Base-by-base conservation (phyloP, 2,329 filamentous ascomycete species). In the Cordyceps fumosorosea region DNA sequence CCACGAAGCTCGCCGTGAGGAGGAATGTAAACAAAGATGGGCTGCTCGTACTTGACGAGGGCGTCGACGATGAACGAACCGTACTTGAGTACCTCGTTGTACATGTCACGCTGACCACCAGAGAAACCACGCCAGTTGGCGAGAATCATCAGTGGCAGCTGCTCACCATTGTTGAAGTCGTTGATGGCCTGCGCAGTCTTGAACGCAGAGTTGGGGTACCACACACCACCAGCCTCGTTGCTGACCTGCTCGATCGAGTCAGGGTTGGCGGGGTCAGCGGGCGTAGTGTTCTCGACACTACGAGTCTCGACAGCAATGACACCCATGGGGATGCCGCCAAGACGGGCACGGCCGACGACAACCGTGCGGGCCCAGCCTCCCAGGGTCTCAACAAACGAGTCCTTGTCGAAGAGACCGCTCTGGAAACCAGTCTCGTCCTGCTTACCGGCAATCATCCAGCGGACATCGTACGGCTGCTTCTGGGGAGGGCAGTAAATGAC, bases 61-160 rank as follows among this genome's bases (percentile, higher is more conserved):
- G 93, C 93, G 72, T 99, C 95, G 69, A 99, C 95, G 73, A 99
- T 99, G 84, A 95, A 98, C 20, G 93, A 97, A 73, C 95, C 95
- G 73, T 99, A 99, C 83, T 99, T 99, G 77, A 99, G 87, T 18
- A 99, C 95, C 80, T 99, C 95, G 80, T 98, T 97, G 87, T 96
- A 99, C 95, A 99, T 99, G 79, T 99, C 95, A 69, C 93, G 91
- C 80, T 99, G 95, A 67, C 95, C 95, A 81, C 95, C 95, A 68
- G 95, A 99, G 91, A 99, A 99, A 82, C 95, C 95, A 87, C 95
- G 89, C 95, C 95, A 99, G 84, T 99, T 99, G 78, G 95, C 95
- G 66, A 99, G 87, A 74, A 99, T 99, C 92, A 99, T 98, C 67
- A 99, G 81, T 62, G 95, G 95, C 72, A 99, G 84, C 81, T 99